phyloP scores from a whole-genome alignment of 1,284 basidiomycete species.

The Taiwanofungus camphoratus region DNA sequence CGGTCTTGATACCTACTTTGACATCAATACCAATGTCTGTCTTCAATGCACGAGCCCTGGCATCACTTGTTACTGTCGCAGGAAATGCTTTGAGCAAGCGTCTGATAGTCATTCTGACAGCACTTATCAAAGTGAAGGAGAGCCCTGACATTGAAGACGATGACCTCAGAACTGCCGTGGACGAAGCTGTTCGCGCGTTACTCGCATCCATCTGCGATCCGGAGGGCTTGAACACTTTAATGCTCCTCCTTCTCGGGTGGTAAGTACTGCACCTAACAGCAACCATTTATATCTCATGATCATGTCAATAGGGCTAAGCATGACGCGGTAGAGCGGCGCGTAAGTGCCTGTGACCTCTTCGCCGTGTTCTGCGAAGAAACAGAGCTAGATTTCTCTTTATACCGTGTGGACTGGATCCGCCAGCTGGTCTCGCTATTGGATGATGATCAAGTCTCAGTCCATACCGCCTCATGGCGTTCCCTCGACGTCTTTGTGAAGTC shows the following conservation, averaged over 20 bases:
- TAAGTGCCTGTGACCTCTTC: constrained; percentile 77
- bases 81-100: constrained; percentile 85
- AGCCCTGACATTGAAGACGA: constrained; percentile 60
- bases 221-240: constrained; percentile 84
- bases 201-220: constrained; percentile 75
- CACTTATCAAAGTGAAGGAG: constrained; percentile 65
- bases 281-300: no score
- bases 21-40: constrained; percentile 87
- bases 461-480: constrained; percentile 80
- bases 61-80: constrained; percentile 89
- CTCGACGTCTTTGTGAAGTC: constrained; percentile 90
- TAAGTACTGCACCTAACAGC: constrained; percentile 41
- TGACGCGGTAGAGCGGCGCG: constrained; percentile 63
- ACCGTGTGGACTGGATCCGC: constrained; percentile 94
- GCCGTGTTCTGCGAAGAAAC: constrained; percentile 79
- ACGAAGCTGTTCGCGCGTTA: constrained; percentile 69
- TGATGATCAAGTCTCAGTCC: constrained; percentile 69
- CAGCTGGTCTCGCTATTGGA: constrained; percentile 85
- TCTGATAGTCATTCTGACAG: constrained; percentile 68
- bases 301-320: constrained; percentile 64
- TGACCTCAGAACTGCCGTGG: constrained; percentile 68
- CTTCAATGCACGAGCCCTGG: constrained; percentile 94
- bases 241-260: constrained; percentile 90
- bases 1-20: constrained; percentile 93
- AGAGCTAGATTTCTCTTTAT: constrained; percentile 74